Evolutionary conservation across 257 asterid species (phyloP), one percentile per base, ranked within the genome.

Genomic region (Forsythia suspensa): DNA sequence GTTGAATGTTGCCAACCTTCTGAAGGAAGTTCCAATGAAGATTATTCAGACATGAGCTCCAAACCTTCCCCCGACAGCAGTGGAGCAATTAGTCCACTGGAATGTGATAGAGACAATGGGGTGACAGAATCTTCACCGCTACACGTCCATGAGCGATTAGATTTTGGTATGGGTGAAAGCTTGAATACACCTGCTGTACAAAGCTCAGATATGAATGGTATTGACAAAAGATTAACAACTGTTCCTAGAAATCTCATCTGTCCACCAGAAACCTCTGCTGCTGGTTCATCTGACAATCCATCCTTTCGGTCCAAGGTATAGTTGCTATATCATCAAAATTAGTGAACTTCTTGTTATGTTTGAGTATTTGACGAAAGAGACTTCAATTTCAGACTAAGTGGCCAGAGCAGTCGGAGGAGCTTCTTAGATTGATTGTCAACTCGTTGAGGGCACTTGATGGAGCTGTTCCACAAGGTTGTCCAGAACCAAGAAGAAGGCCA

Each of bases 321-420:
- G 36, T 79, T 81, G 43, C 38, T 63, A 29, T 71, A 61, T 85
- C 65, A 73, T 78, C 74, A 80, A 66, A 52, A 74, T 11, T 82
- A 76, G 71, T 48, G 61, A 76, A 72, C 74, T 69, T 74, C 67
- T 81, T 34, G 41, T 3, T 43, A 43, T 73, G 83, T 73, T 41
- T 77, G 77, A 21, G 68, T 59, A 74, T 72, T 77, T 88, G 78
- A 85, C 80, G 75, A 73, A 80, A 76, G 75, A 39, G 5, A 13
- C n/a, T 48, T 83, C 83, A 77, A 52, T 74, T 82, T 80, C 92
- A 96, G 98, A 86, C 95, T 55, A 96, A 92, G 86, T 96, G 99
- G 99, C 99, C 99, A 42, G 98, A 96, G 91, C 99, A 94, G 81
- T 93, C 98, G 0, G 99, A 96, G 89, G 99, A 96, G 90, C 99